Percentiles rank a stretch among this genome's conserved stretches.
Evolutionary conservation across 306 rosid species (phyloP).

Genomic region (Cercis canadensis): DNA sequence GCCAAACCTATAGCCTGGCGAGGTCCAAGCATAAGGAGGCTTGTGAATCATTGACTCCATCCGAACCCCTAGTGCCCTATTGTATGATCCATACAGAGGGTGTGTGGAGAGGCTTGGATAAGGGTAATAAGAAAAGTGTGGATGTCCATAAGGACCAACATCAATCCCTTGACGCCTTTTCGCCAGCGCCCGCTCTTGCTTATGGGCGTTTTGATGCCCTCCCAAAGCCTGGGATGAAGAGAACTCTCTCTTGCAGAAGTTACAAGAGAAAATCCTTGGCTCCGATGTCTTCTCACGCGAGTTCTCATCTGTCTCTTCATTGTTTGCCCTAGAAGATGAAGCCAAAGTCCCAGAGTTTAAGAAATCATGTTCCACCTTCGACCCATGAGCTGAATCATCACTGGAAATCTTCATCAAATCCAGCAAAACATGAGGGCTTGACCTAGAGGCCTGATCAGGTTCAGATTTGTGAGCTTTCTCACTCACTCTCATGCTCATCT

Average conservation of each 20-base stretch:
- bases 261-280: constrained; percentile 62
- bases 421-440: constrained; percentile 34
- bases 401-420: constrained; percentile 50
- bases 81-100: constrained; percentile 44
- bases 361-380: constrained; percentile 40
- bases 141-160: constrained; percentile 36
- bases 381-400: constrained; percentile 9
- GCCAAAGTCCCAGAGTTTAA: constrained; percentile 30
- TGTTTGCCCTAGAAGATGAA: constrained; percentile 33
- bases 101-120: constrained; percentile 21
- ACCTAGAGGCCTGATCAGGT: constrained; percentile 9
- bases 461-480: constrained; percentile 19
- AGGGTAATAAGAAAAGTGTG: constrained; percentile 38
- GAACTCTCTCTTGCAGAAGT: constrained; percentile 71
- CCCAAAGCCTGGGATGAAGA: constrained; percentile 84
- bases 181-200: constrained; percentile 71
- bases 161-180: constrained; percentile 64
- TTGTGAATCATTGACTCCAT: constrained; percentile 72
- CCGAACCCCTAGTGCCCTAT: constrained; percentile 55
- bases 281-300: constrained; percentile 5
- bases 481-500: constrained; percentile 35
- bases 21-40: constrained; percentile 39
- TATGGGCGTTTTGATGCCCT: constrained; percentile 89
- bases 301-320: constrained; percentile 13
- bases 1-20: constrained; percentile 25